Conservation (phyloP, 495 filamentous ascomycete genomes). For the Xylaria flabelliformis region DNA sequence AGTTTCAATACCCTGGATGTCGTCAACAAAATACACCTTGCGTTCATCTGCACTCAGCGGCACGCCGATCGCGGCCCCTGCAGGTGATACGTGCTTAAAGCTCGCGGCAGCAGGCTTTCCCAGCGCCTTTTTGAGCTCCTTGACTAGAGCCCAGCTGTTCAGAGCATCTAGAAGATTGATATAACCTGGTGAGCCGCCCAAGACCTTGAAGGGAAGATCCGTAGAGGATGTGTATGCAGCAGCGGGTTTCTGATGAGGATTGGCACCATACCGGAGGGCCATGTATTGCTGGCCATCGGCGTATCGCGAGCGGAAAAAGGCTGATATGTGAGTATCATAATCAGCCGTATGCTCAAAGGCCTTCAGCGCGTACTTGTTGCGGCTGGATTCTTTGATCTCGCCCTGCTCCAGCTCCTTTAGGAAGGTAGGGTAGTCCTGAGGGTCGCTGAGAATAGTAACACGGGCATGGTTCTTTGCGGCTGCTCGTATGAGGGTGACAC, state of each 20-base stretch:
- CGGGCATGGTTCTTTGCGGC: constrained; percentile 97
- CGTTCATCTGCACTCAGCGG: constrained; percentile 84
- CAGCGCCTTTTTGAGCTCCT: constrained; percentile 90
- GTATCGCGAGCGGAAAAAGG: constrained; percentile 97
- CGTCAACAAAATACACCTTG: constrained; percentile 98
- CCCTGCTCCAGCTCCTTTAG: constrained; percentile 86
- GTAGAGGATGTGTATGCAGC: constrained; percentile 76
- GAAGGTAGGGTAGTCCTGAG: constrained; percentile 91
- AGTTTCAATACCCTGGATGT: constrained; percentile 84
- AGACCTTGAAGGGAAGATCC: constrained; percentile 91
- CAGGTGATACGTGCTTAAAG: constrained; percentile 99
- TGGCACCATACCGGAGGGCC: constrained; percentile 89
- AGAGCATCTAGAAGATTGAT: constrained; percentile 96
- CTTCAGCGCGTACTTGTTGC: constrained; percentile 90
- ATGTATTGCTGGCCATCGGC: constrained; percentile 85
- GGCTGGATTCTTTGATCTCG: constrained; percentile 79
- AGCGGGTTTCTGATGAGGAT: constrained; percentile 97
- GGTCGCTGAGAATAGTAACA: constrained; percentile 94
- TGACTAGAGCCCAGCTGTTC: constrained; percentile 95
- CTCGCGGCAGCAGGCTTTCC: constrained; percentile 91
- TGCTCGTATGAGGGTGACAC: constrained; percentile 93
- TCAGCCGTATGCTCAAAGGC: constrained; percentile 98
- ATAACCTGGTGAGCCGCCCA: constrained; percentile 91
- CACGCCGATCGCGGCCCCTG: constrained; percentile 91
- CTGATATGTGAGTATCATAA: constrained; percentile 92